Evolutionary conservation across 345 rosid species (phyloP), one percentile per base, ranked within the genome.

Genomic region (Gossypium arboreum): DNA sequence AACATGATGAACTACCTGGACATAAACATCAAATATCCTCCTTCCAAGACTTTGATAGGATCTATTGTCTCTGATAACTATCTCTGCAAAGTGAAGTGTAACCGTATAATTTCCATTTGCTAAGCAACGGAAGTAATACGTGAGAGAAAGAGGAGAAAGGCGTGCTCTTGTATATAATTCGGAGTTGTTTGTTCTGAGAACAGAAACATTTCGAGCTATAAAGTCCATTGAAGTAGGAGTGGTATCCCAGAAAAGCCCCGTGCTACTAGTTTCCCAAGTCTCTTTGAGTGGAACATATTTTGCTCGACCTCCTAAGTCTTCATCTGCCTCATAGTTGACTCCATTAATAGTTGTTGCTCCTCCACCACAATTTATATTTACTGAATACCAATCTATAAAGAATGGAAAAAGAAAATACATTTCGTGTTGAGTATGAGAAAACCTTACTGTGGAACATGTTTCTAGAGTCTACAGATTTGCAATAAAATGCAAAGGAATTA

Each of bases 321-420:
- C 39, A 77, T 86, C 92, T 11, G 82, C 88, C 17, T 76, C 77
- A 39, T 85, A 86, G 9, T 58, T 17, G 77, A 79, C 76, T 25
- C 71, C 77, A 11, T 71, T 70, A 51, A 70, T 54, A 2, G 72
- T 52, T 3, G 55, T 61, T 24, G 78, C 88, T 48, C 72, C 63
- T 8, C 90, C 90, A 3, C 90, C 92, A 64, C 87, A 88, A 74
- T 88, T 85, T 16, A 88, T 82, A 29, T 80, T 69, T 68, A 86
- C 56, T 22, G 83, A 77, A 62, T 77, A 73, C 16, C 57, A n/a
- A 75, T 82, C 87, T 83, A 51, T 61, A 2, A 50, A 68, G 12
- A 61, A 27, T 60, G 18, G 12, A 59, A 59, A 58, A 20, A 4
- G 39, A 16, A 15, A 10, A 22, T 1, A 2, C 48, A 43, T 43